Base-by-base conservation (phyloP, 768 basidiomycete genomes). In the Tylopilus vinaceipallidus region DNA sequence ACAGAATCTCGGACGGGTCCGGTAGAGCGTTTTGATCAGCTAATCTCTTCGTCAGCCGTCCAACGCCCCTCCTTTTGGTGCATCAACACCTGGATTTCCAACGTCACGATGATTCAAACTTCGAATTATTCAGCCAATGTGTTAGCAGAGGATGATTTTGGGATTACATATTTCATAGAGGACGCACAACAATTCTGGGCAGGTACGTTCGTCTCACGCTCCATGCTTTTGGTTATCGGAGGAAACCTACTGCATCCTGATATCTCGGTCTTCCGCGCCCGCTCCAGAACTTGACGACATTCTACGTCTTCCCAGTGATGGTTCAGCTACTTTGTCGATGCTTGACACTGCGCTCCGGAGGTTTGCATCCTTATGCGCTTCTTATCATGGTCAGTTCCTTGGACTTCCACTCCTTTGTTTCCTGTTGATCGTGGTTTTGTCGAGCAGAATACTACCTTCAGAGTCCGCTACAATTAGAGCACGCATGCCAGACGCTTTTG, bases 121-220 rank as follows among this genome's bases (percentile, higher is more conserved):
- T 58, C 45, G 10, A 45, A 38, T 22, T 41, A 61, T 37, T 38
- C 49, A 35, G 45, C 51, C 17, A 68, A 60, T 36, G 42, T 62
- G 32, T 53, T 53, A 20, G 53, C 61, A 72, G 76, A 84, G 63
- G 86, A 88, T 56, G 80, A 81, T 37, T 74, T 88, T n/a, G 88
- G 84, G 26, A 86, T 91, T 52, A 81, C 84, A 23, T 94, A 92
- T 69, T 76, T 87, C 52, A 84, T 94, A 56, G 84, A 88, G 56
- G 87, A 81, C 48, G 81, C 88, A 37, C 89, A 88, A 56, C 89
- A 93, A 68, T 94, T 93, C 67, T 94, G 91, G 91, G 84, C 88
- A 59, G 90, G 90, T 92, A 61, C 55, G 86, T 64, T 46, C 42
- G 40, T 47, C 45, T 44, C 32, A 38, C 45, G 46, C 43, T 16